Base-by-base conservation (phyloP, 73 alveolate species). In the Paraurostyla sp. region DNA sequence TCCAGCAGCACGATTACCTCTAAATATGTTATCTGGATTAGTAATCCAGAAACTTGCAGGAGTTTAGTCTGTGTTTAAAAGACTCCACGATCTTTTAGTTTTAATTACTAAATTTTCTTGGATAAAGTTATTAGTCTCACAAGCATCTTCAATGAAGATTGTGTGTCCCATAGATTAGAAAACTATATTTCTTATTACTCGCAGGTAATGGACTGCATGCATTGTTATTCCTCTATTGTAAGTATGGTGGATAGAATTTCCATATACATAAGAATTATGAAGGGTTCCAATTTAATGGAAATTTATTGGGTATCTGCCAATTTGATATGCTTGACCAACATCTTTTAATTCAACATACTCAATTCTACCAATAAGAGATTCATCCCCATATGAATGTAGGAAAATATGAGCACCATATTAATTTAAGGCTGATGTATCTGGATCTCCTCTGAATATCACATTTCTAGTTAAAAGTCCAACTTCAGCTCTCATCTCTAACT, bases 231-330 rank as follows among this genome's bases (percentile, higher is more conserved):
- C 97, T 86, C 99, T 85, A 78, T 94, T 95, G 89, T 65, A 96
- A 51, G 95, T 76, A 56, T 93, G 92, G 40, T 94, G 97, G 69
- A 94, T 83, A 16, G 99, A 59, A 83, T 92, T 94, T 23, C 97
- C 97, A 58, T 75, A 83, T 38, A 96, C 91, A 78, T 92, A 94
- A 51, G 97, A 90, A 0, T 80, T 91, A 73, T 89, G 91, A 7
- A 96, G 97, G 18, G 80, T 92, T 46, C 97, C 97, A 27, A 90
- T 88, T 95, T 92, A 50, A 71, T 96, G 98, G 92, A 89, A 94
- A 78, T 96, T 97, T 16, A 94, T 81, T 6, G 98, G 97, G 89
- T 96, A 96, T 83, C 99, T 88, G n/a, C 98, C 98, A n/a, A 92
- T 92, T 58, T 87, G 82, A 83, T 71, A 88, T 20, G 98, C 97